Conservation (phyloP, 805 yeast genomes). For the Priceomyces castillae region DNA sequence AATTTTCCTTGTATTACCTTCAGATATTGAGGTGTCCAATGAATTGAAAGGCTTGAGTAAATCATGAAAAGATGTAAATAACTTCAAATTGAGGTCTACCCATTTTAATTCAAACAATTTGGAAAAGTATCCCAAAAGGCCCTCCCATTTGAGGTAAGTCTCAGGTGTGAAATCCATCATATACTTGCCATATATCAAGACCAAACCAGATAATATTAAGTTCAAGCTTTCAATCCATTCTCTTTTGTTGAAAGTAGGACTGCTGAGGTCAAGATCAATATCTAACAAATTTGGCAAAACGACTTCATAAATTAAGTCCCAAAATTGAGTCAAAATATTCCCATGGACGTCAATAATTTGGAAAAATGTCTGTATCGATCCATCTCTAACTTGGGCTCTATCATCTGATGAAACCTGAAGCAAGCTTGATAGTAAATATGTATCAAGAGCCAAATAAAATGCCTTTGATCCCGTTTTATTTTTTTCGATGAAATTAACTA, state of each 20-base stretch:
- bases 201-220: constrained; percentile 63
- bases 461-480: constrained; percentile 7
- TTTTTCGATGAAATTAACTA: constrained; percentile 10
- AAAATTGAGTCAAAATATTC: constrained; percentile 46
- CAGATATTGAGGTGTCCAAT: constrained; percentile 3
- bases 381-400: constrained; percentile 82
- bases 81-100: constrained; percentile 51
- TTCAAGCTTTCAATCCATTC: constrained; percentile 63
- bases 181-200: constrained; percentile 56
- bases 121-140: constrained; percentile 49
- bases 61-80: constrained; percentile 53
- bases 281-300: constrained; percentile 53
- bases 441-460: constrained; percentile 18
- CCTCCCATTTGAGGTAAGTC: constrained; percentile 49
- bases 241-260: constrained; percentile 23
- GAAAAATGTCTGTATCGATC: constrained; percentile 85
- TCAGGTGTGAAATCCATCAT: constrained; percentile 34
- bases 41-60: constrained; percentile 37
- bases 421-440: constrained; percentile 56
- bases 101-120: constrained; percentile 38
- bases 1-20: constrained; percentile 13
- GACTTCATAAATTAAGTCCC: constrained; percentile 66
- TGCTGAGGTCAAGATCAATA: constrained; percentile 25
- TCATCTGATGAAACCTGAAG: constrained; percentile 62
- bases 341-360: constrained; percentile 77